Evolutionary conservation across 106 monocot genomes (phyloP), one percentile per base, ranked within the genome.

Genomic region (Dendrobium huoshanense): DNA sequence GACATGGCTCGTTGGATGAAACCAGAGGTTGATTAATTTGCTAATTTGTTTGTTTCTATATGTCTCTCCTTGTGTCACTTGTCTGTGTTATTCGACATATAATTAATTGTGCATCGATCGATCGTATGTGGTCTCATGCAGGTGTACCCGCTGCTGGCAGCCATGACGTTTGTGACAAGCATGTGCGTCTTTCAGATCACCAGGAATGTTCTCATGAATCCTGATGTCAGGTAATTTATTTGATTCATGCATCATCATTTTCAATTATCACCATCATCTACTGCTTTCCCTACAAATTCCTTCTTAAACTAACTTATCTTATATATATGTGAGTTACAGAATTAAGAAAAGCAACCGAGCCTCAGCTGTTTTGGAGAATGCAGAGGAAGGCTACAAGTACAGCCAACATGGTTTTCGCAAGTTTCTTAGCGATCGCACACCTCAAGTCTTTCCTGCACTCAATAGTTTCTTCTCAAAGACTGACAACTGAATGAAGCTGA

Each of bases 91-190:
- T 54, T 45, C 42, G 1, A 5, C 64, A 20, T 17, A 1, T 42
- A 19, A 31, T 58, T 20, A 40, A n/a, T 78, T 18, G n/a, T 18
- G 19, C 20, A 31, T 31, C 31, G 31, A 31, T 31, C 31, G 31
- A 16, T 33, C 51, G 13, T 13, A 51, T 51, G 51, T 15, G 51
- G 51, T 51, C 4, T 31, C 3, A 41, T 65, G 67, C 27, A 72
- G 72, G 94, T 94, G 29, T 94, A 91, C 78, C 94, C 89, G 0
- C 75, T 94, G 29, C 73, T 94, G 85, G 94, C 86, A n/a, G 94
- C 94, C 22, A 94, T 94, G 94, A 75, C 82, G 6, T 91, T 94
- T 43, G 94, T 88, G 56, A 54, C 84, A 55, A 75, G 85, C 74
- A 85, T 94, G 73, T 91, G 89, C 29, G 77, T 87, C 49, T 94